Base-by-base conservation (phyloP, 2,329 filamentous ascomycete species). In the Apiospora kogelbergensis region DNA sequence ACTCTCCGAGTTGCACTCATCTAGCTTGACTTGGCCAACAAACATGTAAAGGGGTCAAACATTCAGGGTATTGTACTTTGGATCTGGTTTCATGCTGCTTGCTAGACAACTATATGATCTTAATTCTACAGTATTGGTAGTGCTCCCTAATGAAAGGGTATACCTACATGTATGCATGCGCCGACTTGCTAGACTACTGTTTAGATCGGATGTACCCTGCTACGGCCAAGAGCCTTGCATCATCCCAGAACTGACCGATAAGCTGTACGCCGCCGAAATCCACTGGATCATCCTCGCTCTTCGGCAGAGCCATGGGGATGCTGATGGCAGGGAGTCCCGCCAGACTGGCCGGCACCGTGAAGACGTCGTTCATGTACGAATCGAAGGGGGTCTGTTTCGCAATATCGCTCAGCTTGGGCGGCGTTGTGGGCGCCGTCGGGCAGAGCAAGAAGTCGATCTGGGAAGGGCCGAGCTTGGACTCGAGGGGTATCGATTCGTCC, bases 331-430 rank as follows among this genome's bases (percentile, higher is more conserved):
- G 96, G 68, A 99, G 82, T 0, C 96, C 96, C 0, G 95, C 96
- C 72, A 99, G 83, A 81, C 94, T 98, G 2, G 95, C 94, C 1
- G 96, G 96, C 1, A 99, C 95, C 0, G 96, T 98, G 75, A 98
- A 95, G 1, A 98, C 91, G 81, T 99, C 96, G 76, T 96, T 97
- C 84, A 93, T 92, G 77, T 98, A 98, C 1, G 88, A 88, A 74
- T 95, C 90, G n/a, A 97, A 81, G 11, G 86, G 83, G 63, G 81
- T 84, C 78, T 89, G 84, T 11, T 79, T 75, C 70, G 82, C 74
- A 42, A 96, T 77, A 6, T 90, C 85, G 3, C 85, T 82, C 7
- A 96, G 77, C 7, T 80, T 83, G 0, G 94, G 94, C 10, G 95
- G 89, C 20, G 89, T 83, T 0, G 91, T 93, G 1, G 95, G 94